These are phyloP conservation scores for Prunus mume DNA, from an alignment of 306 rosid species.

Conservation along the genomic window DNA sequence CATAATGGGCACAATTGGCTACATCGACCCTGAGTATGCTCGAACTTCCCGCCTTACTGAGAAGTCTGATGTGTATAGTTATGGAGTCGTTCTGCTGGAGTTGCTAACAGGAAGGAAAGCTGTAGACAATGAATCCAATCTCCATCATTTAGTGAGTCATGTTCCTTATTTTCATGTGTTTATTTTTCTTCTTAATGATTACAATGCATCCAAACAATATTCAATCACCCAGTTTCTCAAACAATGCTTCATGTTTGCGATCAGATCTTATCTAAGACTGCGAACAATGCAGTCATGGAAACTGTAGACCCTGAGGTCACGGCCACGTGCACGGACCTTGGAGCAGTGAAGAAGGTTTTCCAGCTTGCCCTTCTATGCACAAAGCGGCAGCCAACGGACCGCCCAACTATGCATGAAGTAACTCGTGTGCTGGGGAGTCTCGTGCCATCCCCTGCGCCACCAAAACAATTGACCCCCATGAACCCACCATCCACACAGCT, in stretches of 20 bases:
- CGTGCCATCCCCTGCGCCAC: constrained; percentile 22
- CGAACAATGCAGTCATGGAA: constrained; percentile 87
- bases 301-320: constrained; percentile 75
- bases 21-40: constrained; percentile 96
- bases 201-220: neutral
- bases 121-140: constrained; percentile 84
- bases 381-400: constrained; percentile 72
- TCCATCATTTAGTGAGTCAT: constrained; percentile 73
- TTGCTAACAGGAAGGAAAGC: constrained; percentile 91
- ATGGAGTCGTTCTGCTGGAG: constrained; percentile 88
- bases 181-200: neutral
- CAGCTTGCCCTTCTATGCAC: constrained; percentile 87
- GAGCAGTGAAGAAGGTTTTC: constrained; percentile 74
- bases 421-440: constrained; percentile 72
- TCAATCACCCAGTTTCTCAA: neutral
- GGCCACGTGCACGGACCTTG: constrained; percentile 75
- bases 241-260: neutral
- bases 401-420: constrained; percentile 93
- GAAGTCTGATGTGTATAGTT: constrained; percentile 93
- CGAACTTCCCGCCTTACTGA: constrained; percentile 91
- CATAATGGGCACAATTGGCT: constrained; percentile 93
- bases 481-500: constrained; percentile 14
- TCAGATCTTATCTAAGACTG: constrained; percentile 84
- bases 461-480: constrained; percentile 29
- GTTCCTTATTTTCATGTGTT: neutral